Evolutionary conservation across 2,329 filamentous ascomycete genomes (phyloP), one percentile per base, ranked within the genome.

Genomic region (Ascochyta rabiei): DNA sequence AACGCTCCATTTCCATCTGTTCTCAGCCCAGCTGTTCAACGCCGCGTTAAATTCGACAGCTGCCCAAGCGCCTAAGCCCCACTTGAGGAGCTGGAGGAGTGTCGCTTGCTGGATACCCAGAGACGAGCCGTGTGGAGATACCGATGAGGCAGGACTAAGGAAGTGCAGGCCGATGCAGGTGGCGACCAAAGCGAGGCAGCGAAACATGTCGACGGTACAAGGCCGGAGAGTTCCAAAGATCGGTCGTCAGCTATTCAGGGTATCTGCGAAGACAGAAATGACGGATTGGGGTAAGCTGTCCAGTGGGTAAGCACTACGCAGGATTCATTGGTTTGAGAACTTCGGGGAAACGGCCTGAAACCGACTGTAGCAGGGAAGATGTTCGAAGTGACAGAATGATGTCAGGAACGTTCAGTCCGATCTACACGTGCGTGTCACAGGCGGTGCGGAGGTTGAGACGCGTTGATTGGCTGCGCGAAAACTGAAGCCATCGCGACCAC

Each of bases 1-100:
- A 35, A 64, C 61, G 16, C 49, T 67, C 58, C 75, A 70, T 7
- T 69, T 56, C 74, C 77, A 80, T 54, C 75, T 74, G 63, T 79
- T 73, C 44, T 69, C 63, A 6, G 73, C 72, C 66, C 67, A 71
- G 18, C 57, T 56, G 50, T 67, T 74, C 13, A 74, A 56, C 9
- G 59, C 18, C 6, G 60, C 60, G 45, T 75, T 74, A 23, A 62
- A 35, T 35, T 72, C 67, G 13, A 58, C 33, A 18, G 68, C 19
- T 12, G 71, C 55, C 47, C 57, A 64, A 16, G 68, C 19, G 1
- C 62, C 64, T 37, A 71, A 43, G 15, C 59, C 41, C 66, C 64
- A 73, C 49, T 69, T 71, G 45, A 75, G 54, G 19, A 60, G 48
- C 16, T 58, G 62, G 41, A 63, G n/a, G 15, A 71, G 45, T 19